phyloP scores from a whole-genome alignment of 2,329 filamentous ascomycete species.

The Dactylellina cionopaga region DNA sequence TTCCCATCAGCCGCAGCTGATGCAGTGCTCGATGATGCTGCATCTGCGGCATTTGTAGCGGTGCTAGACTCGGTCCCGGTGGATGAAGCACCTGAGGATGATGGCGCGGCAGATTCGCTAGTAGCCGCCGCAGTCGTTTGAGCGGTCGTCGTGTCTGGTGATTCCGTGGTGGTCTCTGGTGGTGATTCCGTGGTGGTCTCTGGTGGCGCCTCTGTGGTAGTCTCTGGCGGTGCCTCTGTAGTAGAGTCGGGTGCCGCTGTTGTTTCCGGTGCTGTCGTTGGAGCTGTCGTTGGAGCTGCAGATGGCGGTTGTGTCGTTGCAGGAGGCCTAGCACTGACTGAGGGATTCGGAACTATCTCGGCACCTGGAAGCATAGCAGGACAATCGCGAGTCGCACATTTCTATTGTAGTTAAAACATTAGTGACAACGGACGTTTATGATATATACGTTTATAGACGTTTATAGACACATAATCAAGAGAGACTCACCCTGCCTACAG shows the following conservation, averaged over 20 bases:
- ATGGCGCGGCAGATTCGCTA: neutral
- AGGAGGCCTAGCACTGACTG: neutral
- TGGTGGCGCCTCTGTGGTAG: neutral
- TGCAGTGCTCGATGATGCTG: conserved; percentile 13
- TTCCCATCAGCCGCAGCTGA: conserved; percentile 10
- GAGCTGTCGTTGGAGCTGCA: neutral
- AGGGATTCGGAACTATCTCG: neutral
- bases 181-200: conserved; percentile 1
- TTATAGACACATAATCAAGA: neutral
- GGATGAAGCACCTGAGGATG: conserved; percentile 1
- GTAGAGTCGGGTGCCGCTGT: no score
- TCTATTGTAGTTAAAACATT: conserved; percentile 7
- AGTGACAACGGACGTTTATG: neutral
- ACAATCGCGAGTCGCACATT: conserved; percentile 43
- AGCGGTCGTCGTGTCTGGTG: conserved; percentile 11
- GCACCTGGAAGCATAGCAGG: conserved; percentile 15
- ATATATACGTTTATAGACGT: neutral
- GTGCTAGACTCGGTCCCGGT: conserved; percentile 21
- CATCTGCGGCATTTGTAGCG: conserved; percentile 38
- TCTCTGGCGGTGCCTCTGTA: neutral
- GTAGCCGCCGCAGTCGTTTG: neutral
- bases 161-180: neutral
- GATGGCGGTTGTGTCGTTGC: neutral
- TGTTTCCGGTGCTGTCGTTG: neutral
- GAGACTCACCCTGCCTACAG: conserved; percentile 31